Base-by-base conservation (phyloP, 305 asterid species). In the Fraxinus greggii region DNA sequence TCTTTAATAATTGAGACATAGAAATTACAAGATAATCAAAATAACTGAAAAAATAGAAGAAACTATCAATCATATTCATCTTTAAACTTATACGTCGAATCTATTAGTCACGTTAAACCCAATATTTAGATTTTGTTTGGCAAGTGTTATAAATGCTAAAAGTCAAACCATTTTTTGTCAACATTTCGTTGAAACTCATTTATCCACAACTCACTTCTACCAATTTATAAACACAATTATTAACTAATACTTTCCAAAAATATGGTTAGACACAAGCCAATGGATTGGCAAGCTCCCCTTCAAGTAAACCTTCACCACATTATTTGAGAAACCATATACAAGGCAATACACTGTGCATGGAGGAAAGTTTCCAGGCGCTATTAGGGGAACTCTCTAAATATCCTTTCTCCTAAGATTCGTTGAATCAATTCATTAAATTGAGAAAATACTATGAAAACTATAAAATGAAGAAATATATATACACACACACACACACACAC, bases 321-420 rank as follows among this genome's bases (percentile, higher is more conserved):
- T 85, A 83, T 85, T 81, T 0, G 88, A 81, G 19, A 85, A 85
- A 19, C 90, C 88, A 56, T 87, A 81, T 3, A 40, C 51, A 40
- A 13, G 10, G 51, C 51, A 40, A 9, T 13, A 87, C 86, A 5
- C 0, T 9, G 48, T 9, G 51, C 1, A 0, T 40, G 10, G 70
- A 17, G 85, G 85, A 74, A 74, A 10, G 51, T 40, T 40, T 40
- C 15, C 4, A 40, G 15, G 9, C 13, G 3, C 2, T 9, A 38
- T 38, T 38, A 1, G 13, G 48, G 42, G 42, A 38, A 38, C 45
- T 7, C 10, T 38, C 9, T 38, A 38, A 7, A 38, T 7, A 1
- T 87, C 13, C 3, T 38, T 38, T 38, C 13, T 38, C 45, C 45
- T 7, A 38, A 38, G 12, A 7, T 38, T 7, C 40, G 5, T 35